Evolutionary conservation across 352 stramenopile genomes (phyloP).

Genomic region (Phytophthora ramorum): DNA sequence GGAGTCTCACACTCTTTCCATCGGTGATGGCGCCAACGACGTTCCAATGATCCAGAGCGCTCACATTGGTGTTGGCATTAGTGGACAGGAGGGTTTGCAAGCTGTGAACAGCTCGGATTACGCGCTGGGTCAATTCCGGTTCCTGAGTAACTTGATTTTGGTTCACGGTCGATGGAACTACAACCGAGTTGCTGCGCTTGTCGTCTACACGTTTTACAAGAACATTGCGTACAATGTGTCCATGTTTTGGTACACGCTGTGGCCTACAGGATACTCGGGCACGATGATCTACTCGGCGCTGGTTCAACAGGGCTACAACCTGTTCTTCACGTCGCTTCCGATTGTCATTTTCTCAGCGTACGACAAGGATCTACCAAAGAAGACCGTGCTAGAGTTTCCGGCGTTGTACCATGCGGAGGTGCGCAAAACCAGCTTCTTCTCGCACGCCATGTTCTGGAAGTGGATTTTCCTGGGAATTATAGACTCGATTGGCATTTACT

Average conservation of each 20-base stretch:
- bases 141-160: slow-evolving; percentile 76
- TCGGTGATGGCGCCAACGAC: slow-evolving; percentile 93
- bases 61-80: slow-evolving; percentile 94
- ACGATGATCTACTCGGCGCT: slow-evolving; percentile 87
- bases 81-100: slow-evolving; percentile 98
- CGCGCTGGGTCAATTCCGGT: slow-evolving; percentile 84
- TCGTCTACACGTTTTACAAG: slow-evolving; percentile 93
- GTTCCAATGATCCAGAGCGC: slow-evolving; percentile 93
- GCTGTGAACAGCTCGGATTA: slow-evolving; percentile 92
- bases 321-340: slow-evolving; percentile 94
- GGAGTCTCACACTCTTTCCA: slow-evolving; percentile 88
- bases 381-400: slow-evolving; percentile 70
- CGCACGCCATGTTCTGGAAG: slow-evolving; percentile 88
- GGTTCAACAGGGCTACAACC: slow-evolving; percentile 94
- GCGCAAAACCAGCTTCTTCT: slow-evolving; percentile 69
- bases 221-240: slow-evolving; percentile 93
- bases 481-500: slow-evolving; percentile 81
- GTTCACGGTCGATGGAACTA: slow-evolving; percentile 91
- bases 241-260: slow-evolving; percentile 92
- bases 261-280: slow-evolving; percentile 92
- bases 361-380: slow-evolving; percentile 79
- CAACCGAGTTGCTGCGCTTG: slow-evolving; percentile 84
- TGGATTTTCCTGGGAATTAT: slow-evolving; percentile 83
- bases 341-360: slow-evolving; percentile 90
- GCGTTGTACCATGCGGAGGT: slow-evolving; percentile 69